These are phyloP conservation scores for Leucogyrophana mollusca DNA, from an alignment of 768 basidiomycete genomes.

Conservation along the genomic window DNA sequence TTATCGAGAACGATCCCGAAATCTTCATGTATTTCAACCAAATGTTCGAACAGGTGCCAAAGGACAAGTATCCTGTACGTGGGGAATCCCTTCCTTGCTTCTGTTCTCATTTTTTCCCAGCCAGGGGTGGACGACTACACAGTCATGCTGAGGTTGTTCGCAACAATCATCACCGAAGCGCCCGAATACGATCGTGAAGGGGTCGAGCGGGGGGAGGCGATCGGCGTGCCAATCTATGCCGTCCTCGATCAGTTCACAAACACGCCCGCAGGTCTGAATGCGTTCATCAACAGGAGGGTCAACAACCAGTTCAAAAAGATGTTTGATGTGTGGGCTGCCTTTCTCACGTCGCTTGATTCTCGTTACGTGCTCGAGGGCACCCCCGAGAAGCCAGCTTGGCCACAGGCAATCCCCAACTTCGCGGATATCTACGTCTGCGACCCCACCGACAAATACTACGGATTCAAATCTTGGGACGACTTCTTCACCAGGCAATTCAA, in stretches of 20 bases:
- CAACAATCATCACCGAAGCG: constrained; percentile 3
- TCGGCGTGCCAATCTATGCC: neutral
- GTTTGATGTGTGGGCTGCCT: constrained; percentile 48
- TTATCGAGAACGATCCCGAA: constrained; percentile 27
- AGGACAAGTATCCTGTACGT: too few relatives aligned
- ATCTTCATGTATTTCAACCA: constrained; percentile 32
- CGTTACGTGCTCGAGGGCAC: constrained; percentile 37
- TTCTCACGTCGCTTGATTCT: constrained; percentile 44
- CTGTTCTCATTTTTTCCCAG: neutral
- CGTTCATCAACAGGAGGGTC: constrained; percentile 41
- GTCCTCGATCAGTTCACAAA: constrained; percentile 37
- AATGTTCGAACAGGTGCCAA: constrained; percentile 27
- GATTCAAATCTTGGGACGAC: constrained; percentile 51
- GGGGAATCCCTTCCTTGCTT: too few relatives aligned
- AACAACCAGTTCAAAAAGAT: constrained; percentile 48
- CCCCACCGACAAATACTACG: constrained; percentile 38
- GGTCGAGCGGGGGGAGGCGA: neutral
- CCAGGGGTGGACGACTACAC: constrained; percentile 3
- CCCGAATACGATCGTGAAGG: constrained; percentile 2
- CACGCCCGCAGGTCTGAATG: constrained; percentile 26
- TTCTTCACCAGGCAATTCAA: constrained; percentile 52
- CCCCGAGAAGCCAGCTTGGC: constrained; percentile 35
- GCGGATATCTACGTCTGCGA: constrained; percentile 39
- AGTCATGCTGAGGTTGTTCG: neutral
- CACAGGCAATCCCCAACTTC: constrained; percentile 28